Evolutionary conservation across 257 asterid genomes (phyloP).

Genomic region (Capsicum pubescens): DNA sequence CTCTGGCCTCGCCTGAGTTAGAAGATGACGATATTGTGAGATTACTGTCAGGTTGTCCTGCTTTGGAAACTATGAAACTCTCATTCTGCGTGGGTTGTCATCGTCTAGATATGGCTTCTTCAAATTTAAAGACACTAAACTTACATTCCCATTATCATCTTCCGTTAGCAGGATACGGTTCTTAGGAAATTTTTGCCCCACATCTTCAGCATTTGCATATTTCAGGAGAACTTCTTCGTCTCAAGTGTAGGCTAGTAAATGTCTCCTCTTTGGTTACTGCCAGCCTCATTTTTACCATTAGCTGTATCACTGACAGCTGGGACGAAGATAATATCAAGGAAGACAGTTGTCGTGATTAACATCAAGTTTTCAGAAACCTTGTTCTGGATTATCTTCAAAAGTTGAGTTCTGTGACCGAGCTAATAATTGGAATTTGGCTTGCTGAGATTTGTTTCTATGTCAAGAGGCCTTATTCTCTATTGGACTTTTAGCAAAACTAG

Average conservation of each 20-base stretch:
- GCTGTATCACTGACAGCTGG: not conserved
- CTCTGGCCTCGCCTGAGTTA: not conserved
- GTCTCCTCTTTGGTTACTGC: not conserved
- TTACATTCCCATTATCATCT: too few species aligned
- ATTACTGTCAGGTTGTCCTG: not conserved
- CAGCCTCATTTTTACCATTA: not conserved
- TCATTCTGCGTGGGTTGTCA: not conserved
- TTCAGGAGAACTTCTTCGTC: not conserved
- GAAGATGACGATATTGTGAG: not conserved
- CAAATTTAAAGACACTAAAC: not conserved
- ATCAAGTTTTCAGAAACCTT: not conserved
- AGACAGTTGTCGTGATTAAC: not conserved
- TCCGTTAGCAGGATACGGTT: not conserved
- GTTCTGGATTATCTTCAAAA: not conserved
- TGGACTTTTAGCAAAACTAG: not conserved
- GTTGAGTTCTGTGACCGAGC: not conserved
- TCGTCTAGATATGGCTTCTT: constrained; percentile 2
- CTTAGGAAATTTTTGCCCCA: constrained; percentile 1
- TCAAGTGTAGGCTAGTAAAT: not conserved
- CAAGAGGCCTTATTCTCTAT: not conserved
- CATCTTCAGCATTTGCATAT: not conserved
- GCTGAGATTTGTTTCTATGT: not conserved
- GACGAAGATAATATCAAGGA: not conserved
- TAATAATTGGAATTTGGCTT: not conserved
- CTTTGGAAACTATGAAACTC: constrained; percentile 1